Conservation (phyloP, 73 alveolate species). For the Paramecium biaurelia region DNA sequence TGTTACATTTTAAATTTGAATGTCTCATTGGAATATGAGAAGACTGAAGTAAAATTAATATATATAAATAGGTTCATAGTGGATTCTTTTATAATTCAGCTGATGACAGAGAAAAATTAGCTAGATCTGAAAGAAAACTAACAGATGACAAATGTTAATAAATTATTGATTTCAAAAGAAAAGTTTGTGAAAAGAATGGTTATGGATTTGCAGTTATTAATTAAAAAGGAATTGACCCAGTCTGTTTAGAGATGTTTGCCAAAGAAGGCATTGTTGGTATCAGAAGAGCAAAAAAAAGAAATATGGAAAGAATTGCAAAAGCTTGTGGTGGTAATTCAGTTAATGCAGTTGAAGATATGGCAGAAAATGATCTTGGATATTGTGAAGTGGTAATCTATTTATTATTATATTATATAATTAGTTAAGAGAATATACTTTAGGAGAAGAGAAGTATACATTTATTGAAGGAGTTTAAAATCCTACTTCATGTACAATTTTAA, state of each 20-base stretch:
- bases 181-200: slow-evolving; percentile 94
- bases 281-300: slow-evolving; percentile 99
- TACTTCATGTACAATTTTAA: slow-evolving; percentile 98
- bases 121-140: slow-evolving; percentile 95
- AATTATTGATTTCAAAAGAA: slow-evolving; percentile 95
- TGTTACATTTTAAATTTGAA: slow-evolving; percentile 97
- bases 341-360: slow-evolving; percentile 98
- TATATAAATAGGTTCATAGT: slow-evolving; percentile 73
- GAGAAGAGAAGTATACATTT: slow-evolving; percentile 99
- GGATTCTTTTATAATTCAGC: slow-evolving; percentile 99
- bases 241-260: slow-evolving; percentile 98
- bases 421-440: slow-evolving; percentile 94
- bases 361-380: slow-evolving; percentile 96
- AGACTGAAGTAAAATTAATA: slow-evolving; percentile 89
- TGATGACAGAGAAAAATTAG: slow-evolving; percentile 99
- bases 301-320: slow-evolving; percentile 98
- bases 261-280: slow-evolving; percentile 98
- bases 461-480: slow-evolving; percentile 99
- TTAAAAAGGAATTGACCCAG: slow-evolving; percentile 99
- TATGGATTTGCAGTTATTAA: slow-evolving; percentile 96
- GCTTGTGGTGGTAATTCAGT: slow-evolving; percentile 99
- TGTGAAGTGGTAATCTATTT: slow-evolving; percentile 19
- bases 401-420: slow-evolving; percentile 73
- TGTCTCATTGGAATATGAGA: slow-evolving; percentile 99
- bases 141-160: slow-evolving; percentile 97